Conservation (phyloP, 257 asterid species). For the Agastache rugosa region DNA sequence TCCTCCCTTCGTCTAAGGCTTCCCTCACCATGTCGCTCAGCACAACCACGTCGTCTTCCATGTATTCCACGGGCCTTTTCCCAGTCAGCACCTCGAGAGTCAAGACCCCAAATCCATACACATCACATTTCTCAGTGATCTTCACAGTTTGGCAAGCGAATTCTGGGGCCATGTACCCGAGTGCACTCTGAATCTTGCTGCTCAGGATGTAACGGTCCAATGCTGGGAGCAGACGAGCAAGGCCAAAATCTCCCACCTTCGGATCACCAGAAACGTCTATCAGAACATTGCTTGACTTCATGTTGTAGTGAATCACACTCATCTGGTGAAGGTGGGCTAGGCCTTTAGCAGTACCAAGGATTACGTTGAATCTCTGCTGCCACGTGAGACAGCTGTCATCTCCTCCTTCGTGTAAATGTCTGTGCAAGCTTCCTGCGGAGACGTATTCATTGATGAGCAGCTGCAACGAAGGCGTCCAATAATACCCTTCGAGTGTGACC, state of each 20-base stretch:
- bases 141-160: constrained; percentile 82
- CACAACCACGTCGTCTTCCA: constrained; percentile 86
- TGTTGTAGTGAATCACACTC: constrained; percentile 72
- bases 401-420: constrained; percentile 62
- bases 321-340: constrained; percentile 67
- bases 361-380: constrained; percentile 68
- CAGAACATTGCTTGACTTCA: constrained; percentile 68
- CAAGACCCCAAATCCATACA: constrained; percentile 82
- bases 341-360: constrained; percentile 73
- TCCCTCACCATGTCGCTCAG: constrained; percentile 79
- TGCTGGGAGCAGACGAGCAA: constrained; percentile 67
- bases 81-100: constrained; percentile 72
- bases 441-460: constrained; percentile 68
- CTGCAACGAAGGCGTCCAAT: constrained; percentile 86
- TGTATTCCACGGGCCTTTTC: constrained; percentile 78
- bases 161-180: constrained; percentile 92
- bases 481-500: constrained; percentile 73
- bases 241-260: constrained; percentile 77
- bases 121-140: constrained; percentile 86
- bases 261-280: constrained; percentile 60
- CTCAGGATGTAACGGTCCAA: constrained; percentile 74
- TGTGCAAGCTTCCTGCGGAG: constrained; percentile 63
- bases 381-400: constrained; percentile 51
- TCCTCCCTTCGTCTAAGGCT: constrained; percentile 71
- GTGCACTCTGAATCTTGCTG: constrained; percentile 88